These are phyloP conservation scores for Sporothrix luriei DNA, from an alignment of 2,329 filamentous ascomycete species.

Conservation along the genomic window DNA sequence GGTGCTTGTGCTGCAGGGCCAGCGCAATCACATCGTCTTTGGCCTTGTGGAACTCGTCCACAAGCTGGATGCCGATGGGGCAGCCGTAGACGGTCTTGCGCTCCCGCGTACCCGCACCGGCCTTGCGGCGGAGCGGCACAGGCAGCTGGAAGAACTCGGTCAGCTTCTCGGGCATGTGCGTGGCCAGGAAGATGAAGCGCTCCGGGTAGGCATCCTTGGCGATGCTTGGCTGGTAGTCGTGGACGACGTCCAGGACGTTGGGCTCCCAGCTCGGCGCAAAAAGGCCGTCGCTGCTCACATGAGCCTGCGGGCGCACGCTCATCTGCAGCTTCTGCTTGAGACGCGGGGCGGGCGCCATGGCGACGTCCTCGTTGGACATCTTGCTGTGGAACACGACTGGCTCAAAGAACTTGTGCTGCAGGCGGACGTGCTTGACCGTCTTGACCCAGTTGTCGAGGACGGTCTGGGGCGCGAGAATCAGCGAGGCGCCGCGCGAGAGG, in stretches of 20 bases:
- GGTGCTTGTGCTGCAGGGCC: slow-evolving; percentile 35
- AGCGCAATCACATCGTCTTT: slow-evolving; percentile 31
- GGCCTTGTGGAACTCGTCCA: slow-evolving; percentile 39
- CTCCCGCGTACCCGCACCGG: slow-evolving; percentile 22
- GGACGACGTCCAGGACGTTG: slow-evolving; percentile 25
- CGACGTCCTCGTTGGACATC: slow-evolving; percentile 34
- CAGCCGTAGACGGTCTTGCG: slow-evolving; percentile 36
- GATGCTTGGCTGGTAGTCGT: slow-evolving; percentile 31
- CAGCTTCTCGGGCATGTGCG: slow-evolving; percentile 35
- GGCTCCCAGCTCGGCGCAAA: slow-evolving; percentile 33
- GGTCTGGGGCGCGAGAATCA: slow-evolving; percentile 36
- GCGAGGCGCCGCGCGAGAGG: slow-evolving; percentile 35
- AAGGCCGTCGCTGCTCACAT: slow-evolving; percentile 30
- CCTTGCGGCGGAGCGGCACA: slow-evolving; percentile 32
- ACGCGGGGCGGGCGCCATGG: slow-evolving; percentile 34
- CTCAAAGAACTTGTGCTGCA: slow-evolving; percentile 35
- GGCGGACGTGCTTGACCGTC: slow-evolving; percentile 33
- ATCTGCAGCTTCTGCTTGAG: slow-evolving; percentile 36
- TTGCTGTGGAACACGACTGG: slow-evolving; percentile 36
- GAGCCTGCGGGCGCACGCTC: slow-evolving; percentile 27
- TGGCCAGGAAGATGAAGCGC: slow-evolving; percentile 37
- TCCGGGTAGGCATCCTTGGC: slow-evolving; percentile 37
- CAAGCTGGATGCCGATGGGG: slow-evolving; percentile 37
- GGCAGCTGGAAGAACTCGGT: slow-evolving; percentile 36
- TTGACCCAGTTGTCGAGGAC: slow-evolving; percentile 38